Base-by-base conservation (phyloP, 345 rosid genomes). In the Pistacia vera region DNA sequence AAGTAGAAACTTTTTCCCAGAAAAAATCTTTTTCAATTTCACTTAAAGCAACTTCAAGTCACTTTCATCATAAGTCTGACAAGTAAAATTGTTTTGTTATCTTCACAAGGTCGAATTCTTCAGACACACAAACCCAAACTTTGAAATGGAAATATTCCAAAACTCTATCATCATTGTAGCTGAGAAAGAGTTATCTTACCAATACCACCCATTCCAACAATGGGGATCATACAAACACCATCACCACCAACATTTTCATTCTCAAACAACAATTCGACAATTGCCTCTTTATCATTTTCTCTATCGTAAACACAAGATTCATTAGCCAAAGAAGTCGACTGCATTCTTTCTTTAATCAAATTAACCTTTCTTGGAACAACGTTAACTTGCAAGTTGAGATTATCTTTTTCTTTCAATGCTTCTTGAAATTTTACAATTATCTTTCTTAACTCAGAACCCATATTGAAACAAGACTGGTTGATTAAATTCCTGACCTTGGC, bases 291-390 rank as follows among this genome's bases (percentile, higher is more conserved):
- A 17, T 75, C 86, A 2, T 57, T 62, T 64, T 68, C 84, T 78
- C 90, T 83, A 55, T 85, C 83, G 55, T 38, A 65, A 44, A 83
- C 75, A 54, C 52, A 48, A 66, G 83, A 68, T 66, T 76, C 81
- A 57, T 81, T 73, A 18, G 71, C 78, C 75, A 85, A 71, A 65
- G 87, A 85, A 8, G 90, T 81, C 0, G 84, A 77, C 4, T 75
- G 83, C 22, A 77, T 46, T 77, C 77, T 76, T 20, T 30, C 33
- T 30, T 30, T 30, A 30, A 30, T 30, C 33, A 30, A 30, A 30
- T 30, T 30, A 30, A 30, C 33, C 33, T 30, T 30, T 30, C 33
- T 30, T 30, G 33, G 33, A 30, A 30, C 33, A 30, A 30, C 33
- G n/a, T 35, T 54, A 65, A 69, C 79, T 57, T 78, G 76, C 76